Percentiles rank a stretch among this genome's conserved stretches.
These are phyloP conservation scores for Teratosphaeria gauchensis DNA, from an alignment of 2,329 filamentous ascomycete species.

Conservation along the genomic window DNA sequence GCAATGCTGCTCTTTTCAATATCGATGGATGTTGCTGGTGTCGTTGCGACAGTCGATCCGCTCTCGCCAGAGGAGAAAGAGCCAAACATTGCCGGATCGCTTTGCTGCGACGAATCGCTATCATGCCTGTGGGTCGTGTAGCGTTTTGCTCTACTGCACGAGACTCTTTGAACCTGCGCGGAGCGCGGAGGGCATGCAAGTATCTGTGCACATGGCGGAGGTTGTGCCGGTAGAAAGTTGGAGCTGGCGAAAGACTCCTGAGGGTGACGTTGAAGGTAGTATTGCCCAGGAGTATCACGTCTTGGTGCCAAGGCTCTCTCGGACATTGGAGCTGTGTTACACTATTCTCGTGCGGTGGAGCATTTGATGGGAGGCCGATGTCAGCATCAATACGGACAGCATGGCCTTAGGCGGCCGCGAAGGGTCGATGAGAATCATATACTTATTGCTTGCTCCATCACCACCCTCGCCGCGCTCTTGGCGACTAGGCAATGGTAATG, in stretches of 20 bases:
- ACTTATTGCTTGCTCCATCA: constrained; percentile 1
- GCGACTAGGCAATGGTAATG: constrained; percentile 3
- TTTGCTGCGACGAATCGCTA: constrained; percentile 4
- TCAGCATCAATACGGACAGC: background rate
- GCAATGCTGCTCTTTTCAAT: constrained; percentile 19
- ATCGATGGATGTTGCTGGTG: constrained; percentile 20
- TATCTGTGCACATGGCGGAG: constrained; percentile 11
- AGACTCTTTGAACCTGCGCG: background rate
- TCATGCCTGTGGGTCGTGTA: constrained; percentile 2
- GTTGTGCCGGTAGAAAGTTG: constrained; percentile 7
- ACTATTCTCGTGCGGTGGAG: background rate
- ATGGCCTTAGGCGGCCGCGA: background rate
- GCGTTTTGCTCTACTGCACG: background rate
- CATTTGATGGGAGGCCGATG: background rate
- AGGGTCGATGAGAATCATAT: background rate
- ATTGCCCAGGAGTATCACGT: constrained; percentile 4
- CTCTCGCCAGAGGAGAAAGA: constrained; percentile 21
- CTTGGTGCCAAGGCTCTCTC: constrained; percentile 14
- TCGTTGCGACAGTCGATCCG: constrained; percentile 11
- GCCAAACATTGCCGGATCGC: constrained; percentile 1
- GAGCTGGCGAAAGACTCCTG: constrained; percentile 9
- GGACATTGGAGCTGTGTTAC: constrained; percentile 8
- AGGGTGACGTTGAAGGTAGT: background rate
- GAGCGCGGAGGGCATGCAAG: background rate
- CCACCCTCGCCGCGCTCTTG: constrained; percentile 8